Evolutionary conservation across 306 rosid species (phyloP).

Genomic region (Begonia peltatifolia): DNA sequence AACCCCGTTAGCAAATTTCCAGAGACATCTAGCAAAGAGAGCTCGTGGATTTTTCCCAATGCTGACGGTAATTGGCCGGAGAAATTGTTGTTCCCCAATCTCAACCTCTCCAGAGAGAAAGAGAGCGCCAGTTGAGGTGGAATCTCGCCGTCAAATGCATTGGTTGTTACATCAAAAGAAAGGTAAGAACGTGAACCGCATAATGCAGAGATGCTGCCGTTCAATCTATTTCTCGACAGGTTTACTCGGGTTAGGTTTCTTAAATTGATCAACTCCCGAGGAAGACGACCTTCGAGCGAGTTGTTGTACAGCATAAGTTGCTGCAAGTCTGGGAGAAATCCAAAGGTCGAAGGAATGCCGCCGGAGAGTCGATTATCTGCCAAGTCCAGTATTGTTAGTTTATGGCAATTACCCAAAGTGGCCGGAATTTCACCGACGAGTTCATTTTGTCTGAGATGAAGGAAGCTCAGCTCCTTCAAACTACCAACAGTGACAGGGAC

Average conservation of each 20-base stretch:
- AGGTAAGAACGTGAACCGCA: slow-evolving; percentile 51
- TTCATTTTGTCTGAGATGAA: slow-evolving; percentile 82
- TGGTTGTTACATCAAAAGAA: slow-evolving; percentile 67
- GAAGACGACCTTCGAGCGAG: slow-evolving; percentile 85
- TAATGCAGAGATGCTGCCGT: slow-evolving; percentile 60
- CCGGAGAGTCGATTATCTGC: slow-evolving; percentile 76
- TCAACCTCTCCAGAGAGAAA: slow-evolving; percentile 51
- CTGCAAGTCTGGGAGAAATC: slow-evolving; percentile 38
- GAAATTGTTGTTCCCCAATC: slow-evolving; percentile 60
- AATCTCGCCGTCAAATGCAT: slow-evolving; percentile 54
- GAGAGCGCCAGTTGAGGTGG: slow-evolving; percentile 64
- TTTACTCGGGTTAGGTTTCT: slow-evolving; percentile 73
- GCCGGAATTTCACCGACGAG: slow-evolving; percentile 78
- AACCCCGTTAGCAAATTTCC: slow-evolving; percentile 60
- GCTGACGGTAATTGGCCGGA: slow-evolving; percentile 64
- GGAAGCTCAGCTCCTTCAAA: slow-evolving; percentile 53
- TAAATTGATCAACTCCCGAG: slow-evolving; percentile 38
- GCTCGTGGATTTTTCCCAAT: slow-evolving; percentile 39
- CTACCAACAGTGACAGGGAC: slow-evolving; percentile 72
- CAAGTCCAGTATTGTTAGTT: slow-evolving; percentile 54
- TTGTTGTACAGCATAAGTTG: slow-evolving; percentile 90
- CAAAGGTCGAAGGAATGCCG: slow-evolving; percentile 55
- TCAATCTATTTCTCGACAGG: slow-evolving; percentile 59
- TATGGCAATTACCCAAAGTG: slow-evolving; percentile 58
- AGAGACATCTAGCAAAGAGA: slow-evolving; percentile 63